These are phyloP conservation scores for Ceratocystis cacaofunesta DNA, from an alignment of 2,329 filamentous ascomycete species.

Conservation along the genomic window DNA sequence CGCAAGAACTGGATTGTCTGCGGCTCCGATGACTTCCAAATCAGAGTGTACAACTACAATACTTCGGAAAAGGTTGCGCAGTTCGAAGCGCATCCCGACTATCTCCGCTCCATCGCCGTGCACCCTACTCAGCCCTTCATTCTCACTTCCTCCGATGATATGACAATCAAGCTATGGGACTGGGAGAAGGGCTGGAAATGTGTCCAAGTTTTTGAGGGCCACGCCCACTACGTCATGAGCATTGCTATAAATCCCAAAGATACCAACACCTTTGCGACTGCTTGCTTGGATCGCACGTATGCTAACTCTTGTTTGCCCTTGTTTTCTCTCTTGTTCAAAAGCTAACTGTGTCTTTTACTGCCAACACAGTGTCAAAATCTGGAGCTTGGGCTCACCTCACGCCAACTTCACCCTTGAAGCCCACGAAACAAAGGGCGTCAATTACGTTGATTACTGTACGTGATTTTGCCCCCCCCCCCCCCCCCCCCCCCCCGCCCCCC, in stretches of 20 bases:
- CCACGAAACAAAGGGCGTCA: slow-evolving; percentile 93
- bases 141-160: slow-evolving; percentile 90
- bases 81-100: slow-evolving; percentile 95
- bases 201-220: slow-evolving; percentile 90
- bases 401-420: slow-evolving; percentile 95
- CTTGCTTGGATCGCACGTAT: slow-evolving; percentile 63
- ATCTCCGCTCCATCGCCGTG: slow-evolving; percentile 90
- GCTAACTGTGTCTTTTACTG: background rate
- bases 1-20: slow-evolving; percentile 99
- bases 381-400: slow-evolving; percentile 84
- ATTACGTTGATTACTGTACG: slow-evolving; percentile 74
- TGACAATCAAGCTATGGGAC: slow-evolving; percentile 98
- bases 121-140: slow-evolving; percentile 94
- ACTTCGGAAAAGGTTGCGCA: slow-evolving; percentile 96
- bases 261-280: slow-evolving; percentile 80
- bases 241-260: slow-evolving; percentile 96
- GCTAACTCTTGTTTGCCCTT: background rate
- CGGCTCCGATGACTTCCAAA: slow-evolving; percentile 81
- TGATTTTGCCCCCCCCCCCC: background rate
- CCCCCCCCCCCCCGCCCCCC: no score
- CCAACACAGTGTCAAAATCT: slow-evolving; percentile 72
- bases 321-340: background rate
- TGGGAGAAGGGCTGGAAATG: slow-evolving; percentile 99
- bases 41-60: slow-evolving; percentile 96
- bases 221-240: slow-evolving; percentile 93